These are phyloP conservation scores for Coniophora puteana DNA, from an alignment of 1,284 basidiomycete genomes.

Conservation along the genomic window DNA sequence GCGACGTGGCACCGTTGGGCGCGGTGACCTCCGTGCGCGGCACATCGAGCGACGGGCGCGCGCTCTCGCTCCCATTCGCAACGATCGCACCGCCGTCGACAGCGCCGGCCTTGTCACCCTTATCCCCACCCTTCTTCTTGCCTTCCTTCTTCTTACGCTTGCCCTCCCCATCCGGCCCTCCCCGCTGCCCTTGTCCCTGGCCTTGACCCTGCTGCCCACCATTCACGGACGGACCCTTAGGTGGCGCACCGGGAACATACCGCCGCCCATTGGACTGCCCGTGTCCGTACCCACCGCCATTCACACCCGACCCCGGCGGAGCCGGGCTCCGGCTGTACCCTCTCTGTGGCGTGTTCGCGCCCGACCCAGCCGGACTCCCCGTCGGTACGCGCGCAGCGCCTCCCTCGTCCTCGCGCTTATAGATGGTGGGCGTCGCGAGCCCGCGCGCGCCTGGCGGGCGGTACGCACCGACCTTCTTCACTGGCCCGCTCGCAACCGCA, in stretches of 20 bases:
- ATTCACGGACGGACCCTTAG: constrained; percentile 41
- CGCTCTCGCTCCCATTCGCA: constrained; percentile 23
- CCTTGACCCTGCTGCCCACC: too few relatives aligned
- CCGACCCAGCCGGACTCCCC: too few relatives aligned
- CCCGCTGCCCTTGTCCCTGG: constrained; percentile 29
- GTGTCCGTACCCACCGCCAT: constrained; percentile 29
- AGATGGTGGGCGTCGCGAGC: constrained; percentile 78
- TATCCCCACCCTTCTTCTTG: constrained; percentile 45
- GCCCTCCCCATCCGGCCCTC: constrained; percentile 23
- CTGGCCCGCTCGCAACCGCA: constrained; percentile 37
- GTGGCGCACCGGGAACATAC: constrained; percentile 69
- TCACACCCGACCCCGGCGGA: constrained; percentile 37
- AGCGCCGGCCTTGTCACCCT: constrained; percentile 14
- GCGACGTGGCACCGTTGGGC: background rate
- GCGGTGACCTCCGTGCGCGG: constrained; percentile 22
- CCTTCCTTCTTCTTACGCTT: constrained; percentile 59
- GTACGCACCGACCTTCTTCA: constrained; percentile 80
- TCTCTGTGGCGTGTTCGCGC: constrained; percentile 56
- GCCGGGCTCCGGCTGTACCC: constrained; percentile 58
- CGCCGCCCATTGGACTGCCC: constrained; percentile 27
- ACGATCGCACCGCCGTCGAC: constrained; percentile 27
- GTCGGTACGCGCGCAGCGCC: constrained; percentile 48
- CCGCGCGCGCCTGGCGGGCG: constrained; percentile 92
- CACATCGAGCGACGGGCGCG: constrained; percentile 32
- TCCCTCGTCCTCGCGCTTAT: constrained; percentile 86